These are phyloP conservation scores for Fusarium liriodendri DNA, from an alignment of 2,329 filamentous ascomycete species.

Conservation along the genomic window DNA sequence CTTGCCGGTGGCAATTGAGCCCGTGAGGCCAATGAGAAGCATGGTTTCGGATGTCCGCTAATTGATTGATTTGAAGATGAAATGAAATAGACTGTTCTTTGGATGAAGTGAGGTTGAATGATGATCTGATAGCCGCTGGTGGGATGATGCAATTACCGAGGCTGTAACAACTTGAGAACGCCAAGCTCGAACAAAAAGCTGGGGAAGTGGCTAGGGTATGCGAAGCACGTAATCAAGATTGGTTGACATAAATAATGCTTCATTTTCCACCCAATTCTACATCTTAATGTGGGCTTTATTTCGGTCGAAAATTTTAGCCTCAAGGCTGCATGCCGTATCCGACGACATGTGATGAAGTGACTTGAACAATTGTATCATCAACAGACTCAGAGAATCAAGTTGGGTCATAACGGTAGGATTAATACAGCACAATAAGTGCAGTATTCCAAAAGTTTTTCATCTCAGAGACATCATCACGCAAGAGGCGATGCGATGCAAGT, in stretches of 20 bases:
- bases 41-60: conserved; percentile 58
- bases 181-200: neutral
- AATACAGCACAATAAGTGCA: neutral
- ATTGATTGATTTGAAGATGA: neutral
- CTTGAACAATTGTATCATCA: neutral
- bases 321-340: conserved; percentile 3
- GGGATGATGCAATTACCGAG: conserved; percentile 41
- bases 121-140: conserved; percentile 29
- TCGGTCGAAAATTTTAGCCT: neutral
- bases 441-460: conserved; percentile 2
- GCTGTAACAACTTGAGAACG: conserved; percentile 12
- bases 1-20: conserved; percentile 98
- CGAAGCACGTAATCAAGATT: neutral
- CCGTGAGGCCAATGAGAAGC: conserved; percentile 95
- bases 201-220: neutral
- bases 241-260: neutral
- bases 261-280: neutral
- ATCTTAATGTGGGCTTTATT: neutral
- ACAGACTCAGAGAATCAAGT: neutral
- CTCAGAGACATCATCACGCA: neutral
- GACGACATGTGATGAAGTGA: conserved; percentile 21
- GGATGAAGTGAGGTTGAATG: neutral
- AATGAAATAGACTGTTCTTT: neutral
- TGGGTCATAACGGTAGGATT: neutral
- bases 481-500: conserved; percentile 1